Percentiles rank a stretch among this genome's conserved stretches.
Evolutionary conservation across 2,329 filamentous ascomycete species (phyloP).

Genomic region (Allantophomopsis lycopodina): DNA sequence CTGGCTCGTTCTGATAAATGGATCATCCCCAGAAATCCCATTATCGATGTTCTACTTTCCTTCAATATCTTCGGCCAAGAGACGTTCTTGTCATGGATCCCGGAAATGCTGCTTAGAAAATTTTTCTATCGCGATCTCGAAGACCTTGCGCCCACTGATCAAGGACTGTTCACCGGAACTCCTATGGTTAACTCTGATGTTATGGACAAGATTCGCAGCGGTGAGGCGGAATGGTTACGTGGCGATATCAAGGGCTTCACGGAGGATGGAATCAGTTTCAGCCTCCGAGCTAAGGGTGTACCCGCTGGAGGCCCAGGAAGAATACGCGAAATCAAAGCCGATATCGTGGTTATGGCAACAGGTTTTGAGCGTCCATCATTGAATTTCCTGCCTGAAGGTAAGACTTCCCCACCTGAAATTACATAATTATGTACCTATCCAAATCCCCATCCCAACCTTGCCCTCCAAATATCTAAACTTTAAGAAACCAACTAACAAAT

Average conservation of each 20-base stretch:
- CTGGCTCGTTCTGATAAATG: slow-evolving; percentile 71
- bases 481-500: too few relatives aligned
- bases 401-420: not conserved
- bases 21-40: slow-evolving; percentile 71
- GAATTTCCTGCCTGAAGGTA: slow-evolving; percentile 46
- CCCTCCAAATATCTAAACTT: too few relatives aligned
- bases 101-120: slow-evolving; percentile 58
- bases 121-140: slow-evolving; percentile 75
- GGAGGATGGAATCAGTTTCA: slow-evolving; percentile 53
- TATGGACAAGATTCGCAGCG: slow-evolving; percentile 59
- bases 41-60: slow-evolving; percentile 61
- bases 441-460: not conserved
- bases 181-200: slow-evolving; percentile 81
- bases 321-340: slow-evolving; percentile 51
- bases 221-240: slow-evolving; percentile 65
- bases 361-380: slow-evolving; percentile 66
- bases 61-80: slow-evolving; percentile 72
- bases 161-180: slow-evolving; percentile 70
- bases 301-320: slow-evolving; percentile 63
- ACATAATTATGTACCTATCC: too few relatives aligned
- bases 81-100: slow-evolving; percentile 63
- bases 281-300: slow-evolving; percentile 56
- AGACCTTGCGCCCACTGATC: slow-evolving; percentile 54
- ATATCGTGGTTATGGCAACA: slow-evolving; percentile 73
- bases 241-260: slow-evolving; percentile 62